These are phyloP conservation scores for Rhododendron vialii DNA, from an alignment of 148 eudicot genomes.

Conservation along the genomic window DNA sequence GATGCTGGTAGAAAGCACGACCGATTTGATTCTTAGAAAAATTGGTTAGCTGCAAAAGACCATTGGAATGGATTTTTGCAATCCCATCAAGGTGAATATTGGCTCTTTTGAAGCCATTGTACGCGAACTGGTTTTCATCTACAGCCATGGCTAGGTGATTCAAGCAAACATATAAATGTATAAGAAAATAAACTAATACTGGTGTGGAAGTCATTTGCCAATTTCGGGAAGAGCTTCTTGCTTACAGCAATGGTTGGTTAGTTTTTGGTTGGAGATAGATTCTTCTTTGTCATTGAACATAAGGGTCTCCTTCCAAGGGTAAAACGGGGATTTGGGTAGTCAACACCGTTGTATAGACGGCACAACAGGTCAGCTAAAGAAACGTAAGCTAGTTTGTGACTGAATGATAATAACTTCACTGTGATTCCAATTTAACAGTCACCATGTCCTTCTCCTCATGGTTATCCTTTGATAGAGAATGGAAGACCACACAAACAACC, in stretches of 20 bases:
- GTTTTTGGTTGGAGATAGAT: background rate
- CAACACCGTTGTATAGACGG: background rate
- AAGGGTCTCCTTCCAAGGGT: too few species aligned
- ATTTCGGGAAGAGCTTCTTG: conserved; percentile 4
- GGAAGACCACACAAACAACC: too few species aligned
- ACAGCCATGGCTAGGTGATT: too few species aligned
- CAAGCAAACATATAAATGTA: background rate
- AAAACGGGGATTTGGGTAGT: background rate
- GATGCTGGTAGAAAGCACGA: background rate
- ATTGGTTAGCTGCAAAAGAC: too few species aligned
- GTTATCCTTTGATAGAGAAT: too few species aligned
- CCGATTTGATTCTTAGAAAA: too few species aligned
- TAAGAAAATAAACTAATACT: background rate
- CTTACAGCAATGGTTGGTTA: background rate
- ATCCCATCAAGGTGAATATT: too few species aligned
- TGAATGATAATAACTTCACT: background rate
- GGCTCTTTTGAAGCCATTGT: too few species aligned
- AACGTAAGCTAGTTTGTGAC: background rate
- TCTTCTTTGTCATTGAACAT: background rate
- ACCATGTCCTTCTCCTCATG: background rate
- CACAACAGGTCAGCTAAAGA: background rate
- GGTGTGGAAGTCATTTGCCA: background rate
- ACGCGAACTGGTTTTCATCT: too few species aligned
- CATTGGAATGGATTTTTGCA: too few species aligned
- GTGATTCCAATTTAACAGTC: background rate